Evolutionary conservation across 352 stramenopile species (phyloP).

Genomic region (Phytophthora pistaciae): DNA sequence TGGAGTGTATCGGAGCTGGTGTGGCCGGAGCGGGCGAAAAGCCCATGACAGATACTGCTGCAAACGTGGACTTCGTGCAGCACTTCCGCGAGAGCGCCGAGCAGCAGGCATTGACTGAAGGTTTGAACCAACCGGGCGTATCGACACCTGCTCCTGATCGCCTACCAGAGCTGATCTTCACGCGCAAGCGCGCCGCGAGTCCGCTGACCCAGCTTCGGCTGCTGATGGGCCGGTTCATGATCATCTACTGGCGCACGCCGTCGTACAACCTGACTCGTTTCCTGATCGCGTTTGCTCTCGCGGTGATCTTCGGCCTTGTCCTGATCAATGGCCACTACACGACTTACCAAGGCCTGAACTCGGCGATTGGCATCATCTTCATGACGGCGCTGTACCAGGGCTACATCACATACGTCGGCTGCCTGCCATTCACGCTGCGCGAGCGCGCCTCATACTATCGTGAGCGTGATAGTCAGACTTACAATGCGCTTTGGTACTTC

Average conservation of each 20-base stretch:
- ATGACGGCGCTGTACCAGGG: slow-evolving; percentile 75
- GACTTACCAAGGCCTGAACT: slow-evolving; percentile 45
- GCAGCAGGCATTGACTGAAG: slow-evolving; percentile 17
- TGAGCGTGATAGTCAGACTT: slow-evolving; percentile 77
- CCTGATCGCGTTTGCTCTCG: slow-evolving; percentile 47
- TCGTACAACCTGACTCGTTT: slow-evolving; percentile 85
- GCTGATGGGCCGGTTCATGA: slow-evolving; percentile 45
- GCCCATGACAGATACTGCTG: slow-evolving; percentile 8
- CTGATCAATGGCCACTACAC: slow-evolving; percentile 47
- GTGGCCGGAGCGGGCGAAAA: slow-evolving; percentile 20
- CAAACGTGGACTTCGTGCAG: slow-evolving; percentile 31
- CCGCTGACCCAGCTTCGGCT: slow-evolving; percentile 34
- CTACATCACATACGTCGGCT: slow-evolving; percentile 66
- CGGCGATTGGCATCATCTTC: slow-evolving; percentile 77
- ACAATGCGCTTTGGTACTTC: slow-evolving; percentile 71
- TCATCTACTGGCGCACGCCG: slow-evolving; percentile 86
- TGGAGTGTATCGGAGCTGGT: slow-evolving; percentile 61
- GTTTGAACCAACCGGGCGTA: slow-evolving; percentile 35
- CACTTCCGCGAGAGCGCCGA: slow-evolving; percentile 36
- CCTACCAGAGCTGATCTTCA: slow-evolving; percentile 33
- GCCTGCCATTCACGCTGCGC: slow-evolving; percentile 70
- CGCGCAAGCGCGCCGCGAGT: slow-evolving; percentile 42
- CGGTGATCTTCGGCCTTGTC: slow-evolving; percentile 78
- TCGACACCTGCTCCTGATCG: slow-evolving; percentile 14
- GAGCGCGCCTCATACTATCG: slow-evolving; percentile 83